Percentiles rank a stretch among this genome's conserved stretches.
Evolutionary conservation across 371 early-diverging fungal species (phyloP).

Genomic region (Capniomyces stellatus): DNA sequence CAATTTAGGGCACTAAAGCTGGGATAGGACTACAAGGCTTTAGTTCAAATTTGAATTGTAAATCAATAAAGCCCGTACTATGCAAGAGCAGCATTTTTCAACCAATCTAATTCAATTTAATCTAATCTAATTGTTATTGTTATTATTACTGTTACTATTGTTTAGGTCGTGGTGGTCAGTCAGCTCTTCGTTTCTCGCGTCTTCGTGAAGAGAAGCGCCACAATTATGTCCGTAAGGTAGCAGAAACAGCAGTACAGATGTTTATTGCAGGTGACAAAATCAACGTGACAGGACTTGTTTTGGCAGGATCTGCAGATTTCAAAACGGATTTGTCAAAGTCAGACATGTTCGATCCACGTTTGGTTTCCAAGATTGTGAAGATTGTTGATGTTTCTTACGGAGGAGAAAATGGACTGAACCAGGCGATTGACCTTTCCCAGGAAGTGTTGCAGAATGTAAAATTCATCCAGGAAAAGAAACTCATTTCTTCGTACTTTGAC

Average conservation of each 20-base stretch:
- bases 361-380: conserved; percentile 78
- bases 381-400: conserved; percentile 98
- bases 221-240: conserved; percentile 98
- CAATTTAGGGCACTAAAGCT: too few species aligned
- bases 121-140: too few species aligned
- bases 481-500: conserved; percentile 92
- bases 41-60: too few species aligned
- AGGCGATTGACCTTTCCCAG: conserved; percentile 92
- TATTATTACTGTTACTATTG: too few species aligned
- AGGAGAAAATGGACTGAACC: conserved; percentile 98
- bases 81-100: too few species aligned
- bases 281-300: conserved; percentile 86
- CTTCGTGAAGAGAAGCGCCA: conserved; percentile 97
- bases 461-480: conserved; percentile 97
- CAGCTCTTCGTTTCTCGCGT: conserved; percentile 98
- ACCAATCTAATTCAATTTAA: too few species aligned
- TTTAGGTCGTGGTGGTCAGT: conserved; percentile 99
- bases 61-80: too few species aligned
- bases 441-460: conserved; percentile 94
- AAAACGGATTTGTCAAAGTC: conserved; percentile 90
- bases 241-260: conserved; percentile 84
- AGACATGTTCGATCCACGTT: conserved; percentile 86
- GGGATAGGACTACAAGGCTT: too few species aligned
- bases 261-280: conserved; percentile 82
- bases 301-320: conserved; percentile 98